Evolutionary conservation across 202 grass and related monocot genomes (phyloP), one percentile per base, ranked within the genome.

Genomic region (Zizania palustris): DNA sequence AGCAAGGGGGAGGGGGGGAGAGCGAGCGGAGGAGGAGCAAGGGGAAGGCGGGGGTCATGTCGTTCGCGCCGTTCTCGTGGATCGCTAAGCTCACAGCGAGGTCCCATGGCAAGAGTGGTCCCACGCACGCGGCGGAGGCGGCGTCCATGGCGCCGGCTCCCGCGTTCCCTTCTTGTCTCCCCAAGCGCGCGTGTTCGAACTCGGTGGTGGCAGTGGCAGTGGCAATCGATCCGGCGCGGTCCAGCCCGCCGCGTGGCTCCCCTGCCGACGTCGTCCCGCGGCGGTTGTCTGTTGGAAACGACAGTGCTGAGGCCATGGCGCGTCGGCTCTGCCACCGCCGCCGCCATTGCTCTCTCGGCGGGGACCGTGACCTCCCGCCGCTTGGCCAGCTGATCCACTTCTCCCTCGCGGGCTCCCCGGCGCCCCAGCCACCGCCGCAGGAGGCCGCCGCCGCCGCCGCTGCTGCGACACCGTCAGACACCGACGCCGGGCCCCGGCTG

Each of bases 341-440:
- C 40, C 57, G 75, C 20, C 86, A 97, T 51, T 72, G 45, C 64
- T 93, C 91, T 40, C 36, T 86, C 20, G 94, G 91, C 4, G 84
- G 88, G 10, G 93, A 97, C 8, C 64, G 48, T 5, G 82, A 93
- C 61, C 68, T 83, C 65, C 65, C 43, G 15, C 45, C 67, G 10
- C 81, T 97, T 41, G 85, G 91, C 22, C 60, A 84, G 12, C 62
- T 78, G 39, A 93, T 92, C 60, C 88, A 86, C 45, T 97, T 97
- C 82, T 97, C 89, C 5, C 7, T 79, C 67, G 39, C 43, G 5
- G 53, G 28, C 40, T 49, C 76, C 35, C 76, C 66, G 21, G 60
- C 87, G 34, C 42, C 33, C 54, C 84, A 12, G 16, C 69, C 64
- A 0, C 65, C 15, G 0, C n/a, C n/a, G n/a, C n/a, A n/a, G n/a